These are phyloP conservation scores for Lactarius indigo DNA, from an alignment of 768 basidiomycete species.

Conservation along the genomic window DNA sequence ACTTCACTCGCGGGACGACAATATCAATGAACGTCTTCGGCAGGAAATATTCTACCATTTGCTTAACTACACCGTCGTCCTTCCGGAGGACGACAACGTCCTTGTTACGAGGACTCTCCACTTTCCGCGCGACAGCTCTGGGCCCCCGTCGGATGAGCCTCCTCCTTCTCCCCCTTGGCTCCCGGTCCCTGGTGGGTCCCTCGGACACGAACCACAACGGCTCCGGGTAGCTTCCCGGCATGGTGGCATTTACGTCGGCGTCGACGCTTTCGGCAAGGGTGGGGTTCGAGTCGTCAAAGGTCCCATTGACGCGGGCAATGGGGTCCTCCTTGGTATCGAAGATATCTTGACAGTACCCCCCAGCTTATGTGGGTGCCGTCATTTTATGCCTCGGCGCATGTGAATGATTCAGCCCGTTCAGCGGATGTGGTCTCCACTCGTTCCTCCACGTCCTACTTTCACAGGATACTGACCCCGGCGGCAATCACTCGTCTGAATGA, in stretches of 20 bases:
- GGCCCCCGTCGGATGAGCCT: constrained; percentile 61
- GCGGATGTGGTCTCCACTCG: constrained; percentile 59
- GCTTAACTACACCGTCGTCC: constrained; percentile 70
- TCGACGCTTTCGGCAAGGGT: constrained; percentile 74
- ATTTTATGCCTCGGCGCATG: constrained; percentile 7
- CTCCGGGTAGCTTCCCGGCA: constrained; percentile 58
- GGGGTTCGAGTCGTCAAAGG: constrained; percentile 66
- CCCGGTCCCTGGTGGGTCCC: constrained; percentile 74
- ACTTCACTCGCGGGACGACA: constrained; percentile 58
- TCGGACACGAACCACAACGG: constrained; percentile 79
- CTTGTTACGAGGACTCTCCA: constrained; percentile 58
- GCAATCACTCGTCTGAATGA: constrained; percentile 55
- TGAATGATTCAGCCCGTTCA: constrained; percentile 31
- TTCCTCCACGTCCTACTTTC: constrained; percentile 66
- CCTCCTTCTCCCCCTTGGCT: constrained; percentile 84
- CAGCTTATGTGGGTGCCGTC: constrained; percentile 56
- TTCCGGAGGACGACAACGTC: constrained; percentile 41
- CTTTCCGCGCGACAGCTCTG: constrained; percentile 58
- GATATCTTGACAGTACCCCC: constrained; percentile 72
- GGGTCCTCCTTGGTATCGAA: constrained; percentile 70
- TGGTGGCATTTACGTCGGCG: constrained; percentile 55
- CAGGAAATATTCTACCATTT: constrained; percentile 95
- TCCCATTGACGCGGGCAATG: constrained; percentile 61
- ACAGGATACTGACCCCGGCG: constrained; percentile 62
- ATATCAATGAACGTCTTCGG: constrained; percentile 76